phyloP scores from a whole-genome alignment of 768 basidiomycete species.

The Russula brevipes region DNA sequence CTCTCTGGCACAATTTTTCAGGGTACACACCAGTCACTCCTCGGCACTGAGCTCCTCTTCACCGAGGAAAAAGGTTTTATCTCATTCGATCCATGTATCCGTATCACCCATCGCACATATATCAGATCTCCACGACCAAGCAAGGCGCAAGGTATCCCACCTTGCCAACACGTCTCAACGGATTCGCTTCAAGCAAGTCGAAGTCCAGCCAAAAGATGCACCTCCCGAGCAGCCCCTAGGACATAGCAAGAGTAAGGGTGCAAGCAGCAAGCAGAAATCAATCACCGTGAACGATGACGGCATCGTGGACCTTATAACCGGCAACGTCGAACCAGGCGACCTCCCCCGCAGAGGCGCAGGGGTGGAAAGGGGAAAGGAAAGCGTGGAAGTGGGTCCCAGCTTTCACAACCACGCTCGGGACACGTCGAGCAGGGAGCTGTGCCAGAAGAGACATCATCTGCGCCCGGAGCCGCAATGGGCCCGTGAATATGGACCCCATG shows the following conservation, averaged over 20 bases:
- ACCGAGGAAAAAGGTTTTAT: conserved; percentile 56
- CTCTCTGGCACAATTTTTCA: conserved; percentile 70
- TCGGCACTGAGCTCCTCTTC: conserved; percentile 76
- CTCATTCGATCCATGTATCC: too few relatives aligned
- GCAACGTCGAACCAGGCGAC: conserved; percentile 8
- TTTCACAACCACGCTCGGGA: not conserved
- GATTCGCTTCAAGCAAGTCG: conserved; percentile 68
- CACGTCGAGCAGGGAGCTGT: not conserved
- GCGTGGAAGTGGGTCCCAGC: not conserved
- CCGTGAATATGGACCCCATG: not conserved
- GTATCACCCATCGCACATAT: not conserved
- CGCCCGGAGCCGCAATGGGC: not conserved
- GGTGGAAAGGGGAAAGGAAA: not conserved
- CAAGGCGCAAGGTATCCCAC: conserved; percentile 48
- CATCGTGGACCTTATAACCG: conserved; percentile 15
- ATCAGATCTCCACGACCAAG: conserved; percentile 43
- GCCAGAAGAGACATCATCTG: not conserved
- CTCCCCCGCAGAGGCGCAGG: not conserved
- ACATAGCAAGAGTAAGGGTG: conserved; percentile 4
- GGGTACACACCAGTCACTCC: conserved; percentile 58
- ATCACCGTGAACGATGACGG: not conserved
- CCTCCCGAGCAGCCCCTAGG: not conserved
- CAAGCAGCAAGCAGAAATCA: not conserved
- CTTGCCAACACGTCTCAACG: conserved; percentile 62
- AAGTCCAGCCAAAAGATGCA: conserved; percentile 42